Base-by-base conservation (phyloP, 2,329 filamentous ascomycete species). In the Alternaria infectoria region DNA sequence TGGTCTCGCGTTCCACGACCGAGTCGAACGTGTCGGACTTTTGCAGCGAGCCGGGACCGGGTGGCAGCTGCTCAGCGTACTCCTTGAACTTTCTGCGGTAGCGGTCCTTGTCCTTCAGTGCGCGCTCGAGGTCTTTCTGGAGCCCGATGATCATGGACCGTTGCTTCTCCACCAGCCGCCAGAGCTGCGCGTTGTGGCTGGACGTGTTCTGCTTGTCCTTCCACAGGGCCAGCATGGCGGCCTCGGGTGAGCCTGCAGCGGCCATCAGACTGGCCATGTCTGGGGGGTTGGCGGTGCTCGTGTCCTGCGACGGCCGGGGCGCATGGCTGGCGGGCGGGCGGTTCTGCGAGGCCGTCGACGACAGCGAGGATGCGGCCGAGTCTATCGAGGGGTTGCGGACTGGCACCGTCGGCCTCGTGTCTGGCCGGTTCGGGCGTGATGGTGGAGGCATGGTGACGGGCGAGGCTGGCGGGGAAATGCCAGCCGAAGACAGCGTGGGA, bases 101-200 rank as follows among this genome's bases (percentile, higher is more conserved):
- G 72, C 91, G 91, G 69, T 98, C 95, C 81, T 97, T 97, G 71
- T 98, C 96, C 77, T 97, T 97, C 68, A 97, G 81, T 1, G 94
- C 90, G 56, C 92, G 89, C 80, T 98, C 95, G 12, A 99, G 84
- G 77, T 99, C 96, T 79, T 96, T 97, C 76, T 98, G 97, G 66
- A 99, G 85, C 8, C 94, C 95, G 19, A 97, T 81, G 58, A 99
- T 93, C 89, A 99, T 94, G 15, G 93, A 89, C 66, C 95, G 87
- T 80, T 99, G 96, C 83, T 99, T 98, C 79, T 98, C 95, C 54
- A 99, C 93, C 50, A 99, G 83, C 54, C 93, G 90, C 96, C 96
- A 99, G 73, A 99, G 83, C 78, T 99, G 95, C 17, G 90, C 86
- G 77, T 98, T 98, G 76, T 98, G 96, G 70, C 93, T 91, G 6